Percentiles rank a stretch among this genome's conserved stretches.
Conservation (phyloP, 805 yeast species). For the Debaryomyces tyrocola region DNA sequence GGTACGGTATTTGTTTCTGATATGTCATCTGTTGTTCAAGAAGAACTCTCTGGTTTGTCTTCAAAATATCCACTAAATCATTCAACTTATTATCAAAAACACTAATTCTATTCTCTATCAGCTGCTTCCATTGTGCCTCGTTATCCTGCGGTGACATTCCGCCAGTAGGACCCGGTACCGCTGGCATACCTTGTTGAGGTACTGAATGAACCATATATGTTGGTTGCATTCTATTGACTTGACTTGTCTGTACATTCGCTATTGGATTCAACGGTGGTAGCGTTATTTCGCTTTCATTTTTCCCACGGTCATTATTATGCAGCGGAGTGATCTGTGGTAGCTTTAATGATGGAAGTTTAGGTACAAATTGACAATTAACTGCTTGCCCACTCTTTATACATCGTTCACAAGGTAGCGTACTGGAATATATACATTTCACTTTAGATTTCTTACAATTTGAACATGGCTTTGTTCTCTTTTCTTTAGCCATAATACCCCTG, state of each 20-base stretch:
- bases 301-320: background rate
- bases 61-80: constrained; percentile 36
- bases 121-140: constrained; percentile 31
- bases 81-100: constrained; percentile 38
- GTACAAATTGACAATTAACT: constrained; percentile 52
- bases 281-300: constrained; percentile 6
- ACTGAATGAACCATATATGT: background rate
- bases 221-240: background rate
- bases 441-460: constrained; percentile 60
- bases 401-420: constrained; percentile 54
- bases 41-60: constrained; percentile 28
- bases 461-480: constrained; percentile 58
- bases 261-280: constrained; percentile 16
- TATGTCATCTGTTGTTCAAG: background rate
- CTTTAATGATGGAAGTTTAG: constrained; percentile 47
- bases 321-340: constrained; percentile 21
- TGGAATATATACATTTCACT: constrained; percentile 57
- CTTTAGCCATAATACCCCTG: constrained; percentile 24
- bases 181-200: background rate
- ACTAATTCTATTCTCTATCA: constrained; percentile 34
- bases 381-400: constrained; percentile 52
- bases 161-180: background rate
- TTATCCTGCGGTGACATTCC: background rate
- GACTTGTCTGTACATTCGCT: background rate
- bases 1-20: background rate